Evolutionary conservation across 352 stramenopile species (phyloP).

Genomic region (Pythium sukuiense): DNA sequence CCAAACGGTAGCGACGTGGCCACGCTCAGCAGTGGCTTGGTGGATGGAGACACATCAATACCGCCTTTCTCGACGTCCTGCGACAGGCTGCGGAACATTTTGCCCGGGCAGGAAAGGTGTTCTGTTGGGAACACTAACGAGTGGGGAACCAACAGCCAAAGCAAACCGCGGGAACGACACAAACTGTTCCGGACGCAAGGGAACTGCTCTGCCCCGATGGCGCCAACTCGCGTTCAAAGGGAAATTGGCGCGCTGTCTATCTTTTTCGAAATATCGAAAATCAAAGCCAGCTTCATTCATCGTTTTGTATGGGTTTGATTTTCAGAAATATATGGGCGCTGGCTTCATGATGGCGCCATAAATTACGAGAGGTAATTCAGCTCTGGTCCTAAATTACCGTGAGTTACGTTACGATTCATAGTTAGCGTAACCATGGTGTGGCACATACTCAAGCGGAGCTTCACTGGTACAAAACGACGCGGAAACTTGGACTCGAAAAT

Average conservation of each 20-base stretch:
- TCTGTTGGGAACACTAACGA: neutral
- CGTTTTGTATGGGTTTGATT: neutral
- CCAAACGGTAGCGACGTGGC: neutral
- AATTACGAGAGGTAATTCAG: neutral
- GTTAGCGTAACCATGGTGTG: constrained; percentile 9
- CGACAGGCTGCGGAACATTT: constrained; percentile 25
- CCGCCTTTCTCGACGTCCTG: constrained; percentile 21
- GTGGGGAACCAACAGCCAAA: constrained; percentile 7
- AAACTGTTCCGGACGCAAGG: neutral
- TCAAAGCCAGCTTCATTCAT: neutral
- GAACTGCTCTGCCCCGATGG: neutral
- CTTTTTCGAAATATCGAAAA: neutral
- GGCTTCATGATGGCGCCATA: neutral
- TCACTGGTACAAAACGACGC: constrained; percentile 19
- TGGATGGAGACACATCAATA: neutral
- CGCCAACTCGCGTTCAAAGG: constrained; percentile 9
- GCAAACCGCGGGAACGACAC: constrained; percentile 5
- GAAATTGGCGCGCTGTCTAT: constrained; percentile 4
- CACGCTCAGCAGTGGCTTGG: neutral
- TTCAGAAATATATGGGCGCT: neutral
- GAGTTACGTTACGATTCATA: neutral
- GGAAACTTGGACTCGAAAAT: neutral
- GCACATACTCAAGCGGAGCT: neutral
- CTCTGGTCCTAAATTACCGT: neutral
- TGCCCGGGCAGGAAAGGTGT: neutral